Evolutionary conservation across 768 basidiomycete genomes (phyloP).

Genomic region (Austroboletus festivus): DNA sequence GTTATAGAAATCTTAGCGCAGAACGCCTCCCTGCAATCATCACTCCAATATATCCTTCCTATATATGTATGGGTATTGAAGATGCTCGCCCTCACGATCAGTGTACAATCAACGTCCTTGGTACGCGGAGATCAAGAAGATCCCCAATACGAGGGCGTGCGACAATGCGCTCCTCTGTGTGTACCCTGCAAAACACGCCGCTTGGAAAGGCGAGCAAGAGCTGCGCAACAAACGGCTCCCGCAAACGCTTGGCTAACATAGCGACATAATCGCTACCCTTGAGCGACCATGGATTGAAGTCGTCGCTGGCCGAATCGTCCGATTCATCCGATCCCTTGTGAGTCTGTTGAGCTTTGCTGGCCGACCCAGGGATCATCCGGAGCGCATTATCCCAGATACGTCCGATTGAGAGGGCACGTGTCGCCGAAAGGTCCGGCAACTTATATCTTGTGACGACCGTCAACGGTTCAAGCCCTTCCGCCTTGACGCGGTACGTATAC

Average conservation of each 20-base stretch:
- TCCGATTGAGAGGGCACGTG: constrained; percentile 13
- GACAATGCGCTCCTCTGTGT: constrained; percentile 23
- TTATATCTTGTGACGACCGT: constrained; percentile 13
- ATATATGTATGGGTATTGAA: neutral
- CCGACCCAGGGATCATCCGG: constrained; percentile 6
- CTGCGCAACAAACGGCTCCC: constrained; percentile 21
- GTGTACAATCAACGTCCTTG: constrained; percentile 22
- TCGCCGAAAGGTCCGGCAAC: constrained; percentile 4
- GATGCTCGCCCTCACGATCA: neutral
- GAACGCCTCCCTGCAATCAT: no score
- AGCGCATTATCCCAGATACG: constrained; percentile 27
- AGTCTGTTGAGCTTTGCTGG: neutral
- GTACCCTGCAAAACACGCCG: constrained; percentile 19
- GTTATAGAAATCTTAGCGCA: neutral
- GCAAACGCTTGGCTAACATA: constrained; percentile 13
- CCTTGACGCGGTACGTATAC: constrained; percentile 21
- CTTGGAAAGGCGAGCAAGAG: constrained; percentile 21
- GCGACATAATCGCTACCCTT: constrained; percentile 11
- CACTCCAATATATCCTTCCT: neutral
- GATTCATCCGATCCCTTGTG: neutral
- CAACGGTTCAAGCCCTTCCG: constrained; percentile 16
- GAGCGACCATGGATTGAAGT: constrained; percentile 14
- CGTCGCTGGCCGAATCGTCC: constrained; percentile 1
- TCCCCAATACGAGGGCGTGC: constrained; percentile 14
- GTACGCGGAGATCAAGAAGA: constrained; percentile 15